Conservation (phyloP, 2,329 filamentous ascomycete genomes). For the Myriosclerotinia duriaeana region DNA sequence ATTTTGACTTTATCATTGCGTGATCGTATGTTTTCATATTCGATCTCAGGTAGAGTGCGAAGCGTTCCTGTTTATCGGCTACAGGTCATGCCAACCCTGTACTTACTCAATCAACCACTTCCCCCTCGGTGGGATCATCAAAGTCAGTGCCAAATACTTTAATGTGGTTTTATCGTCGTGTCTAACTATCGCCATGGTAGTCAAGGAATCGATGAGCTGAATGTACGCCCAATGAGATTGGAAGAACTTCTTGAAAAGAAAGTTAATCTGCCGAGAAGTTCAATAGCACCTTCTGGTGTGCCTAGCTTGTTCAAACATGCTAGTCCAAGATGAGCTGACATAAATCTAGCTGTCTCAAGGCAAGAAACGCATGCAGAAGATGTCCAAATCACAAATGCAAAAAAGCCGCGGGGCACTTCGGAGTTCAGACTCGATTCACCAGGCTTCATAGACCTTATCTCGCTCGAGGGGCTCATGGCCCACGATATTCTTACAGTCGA, state of each 20-base stretch:
- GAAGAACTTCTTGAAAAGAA: constrained; percentile 28
- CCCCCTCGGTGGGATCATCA: neutral
- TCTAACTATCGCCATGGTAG: constrained; percentile 16
- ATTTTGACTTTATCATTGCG: constrained; percentile 26
- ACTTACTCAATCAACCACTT: neutral
- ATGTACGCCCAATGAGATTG: constrained; percentile 27
- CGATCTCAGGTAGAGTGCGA: constrained; percentile 34
- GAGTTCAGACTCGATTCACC: constrained; percentile 42
- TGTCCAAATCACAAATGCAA: constrained; percentile 17
- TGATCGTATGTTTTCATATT: constrained; percentile 34
- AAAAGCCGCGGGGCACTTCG: constrained; percentile 41
- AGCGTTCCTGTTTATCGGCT: constrained; percentile 16
- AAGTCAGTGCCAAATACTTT: neutral
- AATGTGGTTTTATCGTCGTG: too few species aligned
- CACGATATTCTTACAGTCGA: constrained; percentile 40
- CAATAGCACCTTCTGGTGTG: neutral
- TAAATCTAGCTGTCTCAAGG: neutral
- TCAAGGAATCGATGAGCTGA: constrained; percentile 28
- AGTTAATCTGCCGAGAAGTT: neutral
- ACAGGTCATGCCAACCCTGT: neutral
- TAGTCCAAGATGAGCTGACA: neutral
- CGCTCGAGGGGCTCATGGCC: constrained; percentile 36
- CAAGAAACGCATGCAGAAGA: constrained; percentile 17
- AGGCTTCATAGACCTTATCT: constrained; percentile 45
- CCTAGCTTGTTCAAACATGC: too few species aligned